Conservation (phyloP, 257 asterid species). For the Fraxinus anomala region DNA sequence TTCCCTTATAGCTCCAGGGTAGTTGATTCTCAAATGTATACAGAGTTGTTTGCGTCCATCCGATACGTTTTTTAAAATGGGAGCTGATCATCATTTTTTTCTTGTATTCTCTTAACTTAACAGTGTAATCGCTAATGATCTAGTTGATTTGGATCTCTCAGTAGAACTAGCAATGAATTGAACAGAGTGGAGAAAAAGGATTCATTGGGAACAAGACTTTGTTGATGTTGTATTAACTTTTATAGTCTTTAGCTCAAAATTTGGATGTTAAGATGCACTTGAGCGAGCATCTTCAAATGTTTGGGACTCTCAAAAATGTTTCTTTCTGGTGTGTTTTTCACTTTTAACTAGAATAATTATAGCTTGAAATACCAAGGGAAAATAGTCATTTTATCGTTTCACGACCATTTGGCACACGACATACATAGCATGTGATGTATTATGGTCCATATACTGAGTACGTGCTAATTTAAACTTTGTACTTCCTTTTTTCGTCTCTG, state of each 20-base stretch:
- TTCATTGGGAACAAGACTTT: not conserved
- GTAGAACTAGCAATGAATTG: not conserved
- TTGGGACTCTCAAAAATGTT: not conserved
- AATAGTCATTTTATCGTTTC: slow-evolving; percentile 9
- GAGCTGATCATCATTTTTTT: not conserved
- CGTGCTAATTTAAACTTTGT: slow-evolving; percentile 21
- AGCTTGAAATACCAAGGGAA: not conserved
- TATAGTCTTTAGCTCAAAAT: not conserved
- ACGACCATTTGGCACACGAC: not conserved
- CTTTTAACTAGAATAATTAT: not conserved
- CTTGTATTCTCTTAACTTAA: not conserved
- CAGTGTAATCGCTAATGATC: not conserved
- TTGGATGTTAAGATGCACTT: not conserved
- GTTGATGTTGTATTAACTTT: too few relatives aligned
- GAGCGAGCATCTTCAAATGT: not conserved
- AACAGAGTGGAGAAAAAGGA: not conserved
- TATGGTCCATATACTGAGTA: slow-evolving; percentile 19
- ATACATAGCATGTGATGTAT: not conserved
- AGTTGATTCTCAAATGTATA: not conserved
- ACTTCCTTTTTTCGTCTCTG: slow-evolving; percentile 16
- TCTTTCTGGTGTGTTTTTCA: not conserved
- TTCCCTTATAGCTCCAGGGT: not conserved
- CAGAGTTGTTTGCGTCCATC: not conserved
- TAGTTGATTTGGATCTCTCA: not conserved
- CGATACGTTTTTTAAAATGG: too few relatives aligned